Conservation (phyloP, 176 grass and related monocot species). For the Chrysopogon serrulatus region DNA sequence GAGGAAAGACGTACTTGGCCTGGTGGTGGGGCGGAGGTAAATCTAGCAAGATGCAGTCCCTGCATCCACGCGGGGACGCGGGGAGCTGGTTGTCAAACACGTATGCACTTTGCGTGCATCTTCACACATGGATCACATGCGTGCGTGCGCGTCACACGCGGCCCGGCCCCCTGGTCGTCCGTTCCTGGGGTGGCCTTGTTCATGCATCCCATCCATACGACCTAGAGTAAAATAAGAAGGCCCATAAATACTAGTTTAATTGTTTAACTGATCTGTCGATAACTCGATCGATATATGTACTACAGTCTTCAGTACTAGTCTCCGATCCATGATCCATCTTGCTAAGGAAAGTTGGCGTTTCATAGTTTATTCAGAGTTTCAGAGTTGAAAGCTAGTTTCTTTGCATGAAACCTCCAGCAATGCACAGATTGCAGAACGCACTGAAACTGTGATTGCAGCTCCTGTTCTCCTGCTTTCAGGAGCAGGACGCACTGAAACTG, state of each 20-base stretch:
- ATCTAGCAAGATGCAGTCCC: too few relatives aligned
- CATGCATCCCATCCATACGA: neutral
- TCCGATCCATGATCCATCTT: neutral
- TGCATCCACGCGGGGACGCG: neutral
- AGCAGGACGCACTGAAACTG: neutral
- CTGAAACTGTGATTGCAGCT: too few relatives aligned
- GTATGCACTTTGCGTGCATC: slow-evolving; percentile 2
- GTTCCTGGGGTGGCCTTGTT: neutral
- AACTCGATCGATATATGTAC: neutral
- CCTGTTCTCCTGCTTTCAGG: too few relatives aligned
- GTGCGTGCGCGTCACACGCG: neutral
- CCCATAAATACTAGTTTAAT: neutral
- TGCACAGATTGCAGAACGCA: too few relatives aligned
- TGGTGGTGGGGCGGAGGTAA: too few relatives aligned
- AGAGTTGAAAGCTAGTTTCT: neutral
- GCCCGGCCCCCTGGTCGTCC: neutral
- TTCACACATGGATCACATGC: slow-evolving; percentile 22
- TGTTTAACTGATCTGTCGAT: neutral
- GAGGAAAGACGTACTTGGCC: too few relatives aligned
- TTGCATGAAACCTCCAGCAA: neutral
- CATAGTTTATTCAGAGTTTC: neutral
- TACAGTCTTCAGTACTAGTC: too few relatives aligned
- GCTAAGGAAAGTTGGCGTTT: neutral
- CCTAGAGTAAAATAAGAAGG: neutral
- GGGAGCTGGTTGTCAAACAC: neutral